These are phyloP conservation scores for Passalora sequoiae DNA, from an alignment of 2,329 filamentous ascomycete species.

Conservation along the genomic window DNA sequence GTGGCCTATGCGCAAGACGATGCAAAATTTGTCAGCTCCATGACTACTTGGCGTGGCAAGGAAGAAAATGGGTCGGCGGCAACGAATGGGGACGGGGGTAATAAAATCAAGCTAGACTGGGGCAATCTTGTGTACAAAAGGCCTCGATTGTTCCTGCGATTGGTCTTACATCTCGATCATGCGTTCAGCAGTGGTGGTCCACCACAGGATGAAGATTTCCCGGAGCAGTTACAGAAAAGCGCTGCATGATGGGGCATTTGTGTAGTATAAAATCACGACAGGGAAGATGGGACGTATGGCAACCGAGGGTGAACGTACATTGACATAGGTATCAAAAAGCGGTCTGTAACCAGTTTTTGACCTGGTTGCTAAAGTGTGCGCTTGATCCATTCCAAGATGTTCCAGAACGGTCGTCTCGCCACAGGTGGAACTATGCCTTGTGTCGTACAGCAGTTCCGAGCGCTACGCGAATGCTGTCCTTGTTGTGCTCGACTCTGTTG, in stretches of 20 bases:
- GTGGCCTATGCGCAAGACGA: constrained; percentile 22
- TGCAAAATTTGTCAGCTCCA: constrained; percentile 18
- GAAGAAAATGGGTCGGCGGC: constrained; percentile 10
- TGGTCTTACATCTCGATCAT: constrained; percentile 21
- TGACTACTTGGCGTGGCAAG: constrained; percentile 18
- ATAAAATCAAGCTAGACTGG: constrained; percentile 21
- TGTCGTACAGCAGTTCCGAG: too few species aligned
- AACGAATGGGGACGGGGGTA: constrained; percentile 4
- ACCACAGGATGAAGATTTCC: constrained; percentile 20
- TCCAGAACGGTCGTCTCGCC: too few species aligned
- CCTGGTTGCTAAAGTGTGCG: too few species aligned
- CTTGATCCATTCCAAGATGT: too few species aligned
- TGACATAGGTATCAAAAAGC: too few species aligned
- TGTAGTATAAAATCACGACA: too few species aligned
- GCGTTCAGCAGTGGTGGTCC: constrained; percentile 19
- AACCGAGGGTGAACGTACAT: too few species aligned
- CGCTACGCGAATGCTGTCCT: too few species aligned
- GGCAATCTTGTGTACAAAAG: constrained; percentile 21
- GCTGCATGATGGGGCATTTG: constrained; percentile 3
- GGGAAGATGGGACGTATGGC: too few species aligned
- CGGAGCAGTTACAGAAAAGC: constrained; percentile 18
- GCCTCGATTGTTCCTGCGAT: constrained; percentile 18
- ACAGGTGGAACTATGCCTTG: too few species aligned
- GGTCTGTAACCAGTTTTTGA: too few species aligned
- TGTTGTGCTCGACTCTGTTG: too few species aligned